phyloP scores from a whole-genome alignment of 2,329 filamentous ascomycete genomes.

The Claviceps paspali region DNA sequence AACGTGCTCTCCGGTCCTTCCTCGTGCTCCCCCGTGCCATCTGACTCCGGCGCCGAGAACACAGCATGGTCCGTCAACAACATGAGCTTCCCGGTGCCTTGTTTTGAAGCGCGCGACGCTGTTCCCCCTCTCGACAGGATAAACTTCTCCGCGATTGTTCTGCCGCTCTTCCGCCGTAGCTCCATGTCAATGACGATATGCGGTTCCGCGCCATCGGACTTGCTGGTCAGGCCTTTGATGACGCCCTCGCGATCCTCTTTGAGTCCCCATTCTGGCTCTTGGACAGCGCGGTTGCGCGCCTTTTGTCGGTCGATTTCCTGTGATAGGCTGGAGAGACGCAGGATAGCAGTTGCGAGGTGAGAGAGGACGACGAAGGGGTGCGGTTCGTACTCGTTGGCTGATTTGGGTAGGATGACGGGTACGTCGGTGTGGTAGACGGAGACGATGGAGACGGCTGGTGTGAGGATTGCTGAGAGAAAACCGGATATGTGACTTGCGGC shows the following conservation, averaged over 20 bases:
- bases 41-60: constrained; percentile 35
- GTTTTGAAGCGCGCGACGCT: constrained; percentile 8
- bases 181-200: constrained; percentile 73
- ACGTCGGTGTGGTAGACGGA: constrained; percentile 74
- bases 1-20: constrained; percentile 63
- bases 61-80: constrained; percentile 65
- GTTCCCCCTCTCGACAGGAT: constrained; percentile 19
- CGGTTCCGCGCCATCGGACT: constrained; percentile 12
- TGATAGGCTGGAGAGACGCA: constrained; percentile 56
- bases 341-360: constrained; percentile 79
- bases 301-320: constrained; percentile 61
- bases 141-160: constrained; percentile 57
- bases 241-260: constrained; percentile 65
- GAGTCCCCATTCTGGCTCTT: constrained; percentile 65
- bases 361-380: constrained; percentile 55
- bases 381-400: constrained; percentile 43
- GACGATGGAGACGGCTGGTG: constrained; percentile 55
- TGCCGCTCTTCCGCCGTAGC: constrained; percentile 66
- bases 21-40: constrained; percentile 24
- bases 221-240: constrained; percentile 48
- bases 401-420: constrained; percentile 34
- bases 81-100: constrained; percentile 23
- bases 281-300: constrained; percentile 61
- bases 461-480: constrained; percentile 56
- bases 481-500: constrained; percentile 42